Evolutionary conservation across 169 alveolate genomes (phyloP).

Genomic region (Plasmodium chabaudi): DNA sequence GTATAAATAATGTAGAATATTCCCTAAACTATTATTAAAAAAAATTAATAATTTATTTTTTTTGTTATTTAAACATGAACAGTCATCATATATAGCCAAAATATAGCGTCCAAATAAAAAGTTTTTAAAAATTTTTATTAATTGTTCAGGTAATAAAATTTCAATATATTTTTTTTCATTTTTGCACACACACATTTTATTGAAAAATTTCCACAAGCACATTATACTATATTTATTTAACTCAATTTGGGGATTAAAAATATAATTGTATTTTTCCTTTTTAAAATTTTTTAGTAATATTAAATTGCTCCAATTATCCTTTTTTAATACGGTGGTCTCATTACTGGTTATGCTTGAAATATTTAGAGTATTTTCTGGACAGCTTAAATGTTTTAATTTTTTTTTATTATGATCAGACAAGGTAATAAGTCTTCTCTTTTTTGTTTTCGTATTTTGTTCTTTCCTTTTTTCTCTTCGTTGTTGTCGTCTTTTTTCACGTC

Average conservation of each 20-base stretch:
- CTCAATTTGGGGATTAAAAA: background rate
- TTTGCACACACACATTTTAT: constrained; percentile 7
- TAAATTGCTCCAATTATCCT: background rate
- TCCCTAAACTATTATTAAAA: background rate
- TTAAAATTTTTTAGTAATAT: background rate
- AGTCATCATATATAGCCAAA: constrained; percentile 11
- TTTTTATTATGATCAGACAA: constrained; percentile 6
- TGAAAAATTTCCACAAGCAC: too few relatives aligned
- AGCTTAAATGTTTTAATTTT: background rate
- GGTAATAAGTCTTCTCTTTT: constrained; percentile 5
- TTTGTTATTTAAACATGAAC: background rate
- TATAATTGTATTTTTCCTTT: background rate
- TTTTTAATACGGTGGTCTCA: background rate
- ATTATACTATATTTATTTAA: background rate
- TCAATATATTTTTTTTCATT: background rate
- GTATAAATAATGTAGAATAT: background rate
- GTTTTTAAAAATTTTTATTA: constrained; percentile 1
- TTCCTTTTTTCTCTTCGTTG: too few relatives aligned
- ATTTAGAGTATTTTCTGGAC: background rate
- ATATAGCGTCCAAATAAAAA: too few relatives aligned
- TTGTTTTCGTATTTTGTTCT: background rate
- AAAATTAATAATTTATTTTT: background rate
- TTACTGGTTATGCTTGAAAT: background rate
- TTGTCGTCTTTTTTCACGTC: too few relatives aligned
- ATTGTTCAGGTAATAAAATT: constrained; percentile 4